Percentiles rank a stretch among this genome's conserved stretches.
These are phyloP conservation scores for Mollisia scopiformis DNA, from an alignment of 2,329 filamentous ascomycete species.

Conservation along the genomic window DNA sequence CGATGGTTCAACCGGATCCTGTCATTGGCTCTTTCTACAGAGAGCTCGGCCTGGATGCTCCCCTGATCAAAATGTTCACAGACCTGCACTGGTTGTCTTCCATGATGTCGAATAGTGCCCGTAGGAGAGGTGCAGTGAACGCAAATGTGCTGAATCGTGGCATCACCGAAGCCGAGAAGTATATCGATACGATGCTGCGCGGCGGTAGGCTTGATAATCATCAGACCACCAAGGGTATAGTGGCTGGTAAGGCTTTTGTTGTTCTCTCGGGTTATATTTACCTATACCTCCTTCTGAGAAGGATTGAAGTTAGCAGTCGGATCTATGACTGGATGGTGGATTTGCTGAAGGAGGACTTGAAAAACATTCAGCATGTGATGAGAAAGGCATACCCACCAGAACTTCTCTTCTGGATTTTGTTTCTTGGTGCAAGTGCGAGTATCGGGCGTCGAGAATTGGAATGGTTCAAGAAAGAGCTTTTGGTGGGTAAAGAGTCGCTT, in stretches of 20 bases:
- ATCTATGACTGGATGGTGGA: slow-evolving; percentile 1
- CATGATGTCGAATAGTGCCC: not conserved
- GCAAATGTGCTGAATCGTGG: not conserved
- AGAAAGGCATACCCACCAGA: not conserved
- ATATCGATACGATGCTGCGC: not conserved
- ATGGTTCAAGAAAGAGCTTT: not conserved
- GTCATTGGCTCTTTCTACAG: not conserved
- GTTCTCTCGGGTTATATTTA: not conserved
- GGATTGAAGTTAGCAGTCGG: not conserved
- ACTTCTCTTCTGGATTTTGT: slow-evolving; percentile 1
- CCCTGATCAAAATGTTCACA: not conserved
- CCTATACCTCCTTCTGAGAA: not conserved
- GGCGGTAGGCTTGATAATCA: not conserved
- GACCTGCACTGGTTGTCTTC: not conserved
- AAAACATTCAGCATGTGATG: not conserved
- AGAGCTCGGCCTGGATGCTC: not conserved
- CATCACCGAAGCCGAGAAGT: not conserved
- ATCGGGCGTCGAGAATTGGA: not conserved
- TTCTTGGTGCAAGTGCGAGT: not conserved
- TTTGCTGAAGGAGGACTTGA: not conserved
- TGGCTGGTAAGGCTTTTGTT: not conserved
- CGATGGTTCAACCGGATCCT: not conserved
- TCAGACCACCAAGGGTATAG: not conserved
- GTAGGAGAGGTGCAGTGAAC: not conserved
- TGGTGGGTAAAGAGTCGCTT: not conserved